These are phyloP conservation scores for Jamesozyma jinghongensis DNA, from an alignment of 805 yeast species.

Conservation along the genomic window DNA sequence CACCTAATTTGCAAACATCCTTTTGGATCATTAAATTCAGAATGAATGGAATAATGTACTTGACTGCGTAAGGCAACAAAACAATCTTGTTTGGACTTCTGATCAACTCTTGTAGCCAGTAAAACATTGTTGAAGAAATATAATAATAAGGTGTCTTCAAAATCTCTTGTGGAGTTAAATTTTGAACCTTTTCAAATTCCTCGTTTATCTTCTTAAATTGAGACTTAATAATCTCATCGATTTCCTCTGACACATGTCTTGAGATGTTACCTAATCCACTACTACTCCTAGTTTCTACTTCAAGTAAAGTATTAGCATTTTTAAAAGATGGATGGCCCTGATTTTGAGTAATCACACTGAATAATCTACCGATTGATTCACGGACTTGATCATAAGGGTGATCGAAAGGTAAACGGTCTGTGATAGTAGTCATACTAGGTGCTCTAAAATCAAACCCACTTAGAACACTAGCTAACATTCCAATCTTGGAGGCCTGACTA, in stretches of 20 bases:
- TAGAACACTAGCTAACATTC: conserved; percentile 44
- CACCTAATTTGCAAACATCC: conserved; percentile 74
- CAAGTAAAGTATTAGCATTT: conserved; percentile 14
- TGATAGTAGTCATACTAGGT: conserved; percentile 37
- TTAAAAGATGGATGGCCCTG: conserved; percentile 6
- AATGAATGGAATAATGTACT: conserved; percentile 59
- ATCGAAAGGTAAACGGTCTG: conserved; percentile 37
- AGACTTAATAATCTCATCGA: conserved; percentile 33
- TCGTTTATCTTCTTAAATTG: conserved; percentile 39
- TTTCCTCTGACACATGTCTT: conserved; percentile 24
- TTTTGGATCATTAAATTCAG: conserved; percentile 56
- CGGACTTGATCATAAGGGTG: conserved; percentile 72
- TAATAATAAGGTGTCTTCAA: conserved; percentile 55
- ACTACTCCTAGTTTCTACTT: conserved; percentile 8
- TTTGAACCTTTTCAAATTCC: conserved; percentile 30
- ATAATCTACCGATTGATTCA: conserved; percentile 52
- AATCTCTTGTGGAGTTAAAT: conserved; percentile 45
- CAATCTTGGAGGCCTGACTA: conserved; percentile 47
- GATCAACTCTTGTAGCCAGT: conserved; percentile 48
- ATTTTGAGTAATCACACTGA: conserved; percentile 28
- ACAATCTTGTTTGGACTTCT: conserved; percentile 45
- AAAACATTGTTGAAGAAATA: conserved; percentile 54
- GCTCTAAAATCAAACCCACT: conserved; percentile 46
- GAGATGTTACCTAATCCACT: conserved; percentile 32
- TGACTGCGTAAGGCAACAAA: conserved; percentile 43